Percentiles rank a stretch among this genome's conserved stretches.
phyloP scores from a whole-genome alignment of 345 rosid genomes.

The Dipteronia dyeriana region DNA sequence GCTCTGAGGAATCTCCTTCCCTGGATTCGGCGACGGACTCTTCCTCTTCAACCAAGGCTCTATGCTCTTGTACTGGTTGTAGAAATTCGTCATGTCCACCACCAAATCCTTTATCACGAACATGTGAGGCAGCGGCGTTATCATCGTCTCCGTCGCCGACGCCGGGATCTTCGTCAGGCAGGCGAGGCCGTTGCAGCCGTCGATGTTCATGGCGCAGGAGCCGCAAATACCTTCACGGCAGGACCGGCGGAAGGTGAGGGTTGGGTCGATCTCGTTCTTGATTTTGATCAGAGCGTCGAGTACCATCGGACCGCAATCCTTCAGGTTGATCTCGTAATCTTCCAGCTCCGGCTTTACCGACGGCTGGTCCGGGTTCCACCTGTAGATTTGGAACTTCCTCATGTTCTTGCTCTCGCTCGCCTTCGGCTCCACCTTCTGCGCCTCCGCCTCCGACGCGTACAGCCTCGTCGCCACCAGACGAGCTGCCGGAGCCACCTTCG shows the following conservation, averaged over 20 bases:
- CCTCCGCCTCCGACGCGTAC: constrained; percentile 52
- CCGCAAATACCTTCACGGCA: constrained; percentile 98
- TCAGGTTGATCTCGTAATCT: constrained; percentile 75
- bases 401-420: constrained; percentile 30
- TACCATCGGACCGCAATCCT: constrained; percentile 95
- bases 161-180: constrained; percentile 79
- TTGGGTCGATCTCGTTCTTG: constrained; percentile 92
- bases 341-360: constrained; percentile 61
- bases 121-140: constrained; percentile 94
- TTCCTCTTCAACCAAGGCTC: constrained; percentile 99
- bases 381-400: constrained; percentile 87
- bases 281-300: constrained; percentile 95
- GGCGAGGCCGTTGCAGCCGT: constrained; percentile 94
- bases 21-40: constrained; percentile 57
- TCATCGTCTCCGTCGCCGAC: constrained; percentile 34
- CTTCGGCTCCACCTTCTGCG: constrained; percentile 45
- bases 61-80: constrained; percentile 95
- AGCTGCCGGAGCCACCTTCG: constrained; percentile 25
- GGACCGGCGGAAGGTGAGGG: constrained; percentile 91
- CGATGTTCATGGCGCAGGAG: constrained; percentile 94
- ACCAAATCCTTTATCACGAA: constrained; percentile 92
- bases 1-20: constrained; percentile 85
- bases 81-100: constrained; percentile 95
- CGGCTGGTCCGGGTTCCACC: constrained; percentile 88
- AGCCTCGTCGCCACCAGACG: constrained; percentile 40